A percentile compares a stretch with the other conserved stretches of the same genome.
Evolutionary conservation across 2,329 filamentous ascomycete species (phyloP).

Genomic region (Lachnellula arida): DNA sequence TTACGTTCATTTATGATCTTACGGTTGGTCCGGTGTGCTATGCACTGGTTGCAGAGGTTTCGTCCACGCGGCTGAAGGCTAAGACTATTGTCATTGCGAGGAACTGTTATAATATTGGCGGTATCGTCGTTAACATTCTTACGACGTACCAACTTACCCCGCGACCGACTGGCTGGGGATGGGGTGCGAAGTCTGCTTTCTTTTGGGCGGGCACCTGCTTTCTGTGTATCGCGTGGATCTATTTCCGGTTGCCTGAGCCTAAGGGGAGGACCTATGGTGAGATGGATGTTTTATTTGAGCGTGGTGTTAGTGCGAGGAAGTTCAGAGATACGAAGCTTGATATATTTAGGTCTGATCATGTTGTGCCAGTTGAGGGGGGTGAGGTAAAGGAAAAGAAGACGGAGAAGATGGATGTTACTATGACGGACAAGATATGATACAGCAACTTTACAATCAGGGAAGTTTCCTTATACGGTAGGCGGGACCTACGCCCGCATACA

Average conservation of each 20-base stretch:
- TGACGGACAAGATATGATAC: neutral
- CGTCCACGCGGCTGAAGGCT: constrained; percentile 60
- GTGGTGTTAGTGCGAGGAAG: constrained; percentile 32
- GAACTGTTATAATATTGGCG: constrained; percentile 34
- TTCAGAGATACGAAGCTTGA: constrained; percentile 4
- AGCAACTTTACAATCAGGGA: neutral
- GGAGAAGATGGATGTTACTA: neutral
- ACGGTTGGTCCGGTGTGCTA: constrained; percentile 42
- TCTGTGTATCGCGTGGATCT: constrained; percentile 36
- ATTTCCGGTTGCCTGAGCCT: constrained; percentile 39
- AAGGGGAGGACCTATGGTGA: constrained; percentile 76
- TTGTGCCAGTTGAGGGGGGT: neutral
- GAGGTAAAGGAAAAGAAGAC: neutral
- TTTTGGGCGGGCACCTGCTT: constrained; percentile 39
- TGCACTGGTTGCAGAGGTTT: constrained; percentile 39
- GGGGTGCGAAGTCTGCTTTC: constrained; percentile 37
- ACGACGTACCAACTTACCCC: constrained; percentile 64
- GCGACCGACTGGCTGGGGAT: constrained; percentile 38
- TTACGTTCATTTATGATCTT: constrained; percentile 39
- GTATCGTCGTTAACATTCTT: constrained; percentile 39
- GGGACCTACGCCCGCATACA: too few relatives aligned
- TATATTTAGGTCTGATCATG: neutral
- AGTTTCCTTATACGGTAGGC: neutral
- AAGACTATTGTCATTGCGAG: constrained; percentile 71
- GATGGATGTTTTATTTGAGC: constrained; percentile 77